Evolutionary conservation across 495 filamentous ascomycete species (phyloP).

Genomic region (Letharia columbiana): DNA sequence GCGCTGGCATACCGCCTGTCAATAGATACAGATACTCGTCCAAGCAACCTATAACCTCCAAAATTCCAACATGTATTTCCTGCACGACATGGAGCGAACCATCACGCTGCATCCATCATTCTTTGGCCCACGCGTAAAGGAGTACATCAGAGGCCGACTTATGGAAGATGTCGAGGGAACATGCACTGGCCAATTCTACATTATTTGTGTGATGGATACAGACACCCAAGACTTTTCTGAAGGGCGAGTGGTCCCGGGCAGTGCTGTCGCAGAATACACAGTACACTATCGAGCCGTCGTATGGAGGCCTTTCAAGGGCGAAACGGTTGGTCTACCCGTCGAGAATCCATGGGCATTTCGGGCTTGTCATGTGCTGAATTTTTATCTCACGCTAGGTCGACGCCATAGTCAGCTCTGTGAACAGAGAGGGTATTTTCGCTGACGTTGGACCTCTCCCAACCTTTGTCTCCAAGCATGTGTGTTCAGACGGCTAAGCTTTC

Average conservation of each 20-base stretch:
- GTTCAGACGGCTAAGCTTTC: conserved; percentile 29
- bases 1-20: background rate
- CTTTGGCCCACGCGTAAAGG: conserved; percentile 83
- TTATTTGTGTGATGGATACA: conserved; percentile 95
- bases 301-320: conserved; percentile 93
- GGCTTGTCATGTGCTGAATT: conserved; percentile 8
- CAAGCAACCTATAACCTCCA: background rate
- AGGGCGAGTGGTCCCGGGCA: conserved; percentile 82
- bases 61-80: conserved; percentile 74
- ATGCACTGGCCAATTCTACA: conserved; percentile 85
- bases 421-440: conserved; percentile 86
- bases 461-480: conserved; percentile 81
- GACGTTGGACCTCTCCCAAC: conserved; percentile 79
- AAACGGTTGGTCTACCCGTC: conserved; percentile 61
- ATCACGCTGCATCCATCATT: conserved; percentile 94
- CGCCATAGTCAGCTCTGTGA: conserved; percentile 80
- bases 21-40: conserved; percentile 11
- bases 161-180: conserved; percentile 89
- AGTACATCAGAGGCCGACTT: conserved; percentile 76
- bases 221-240: conserved; percentile 88
- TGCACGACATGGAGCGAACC: conserved; percentile 85
- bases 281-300: conserved; percentile 92
- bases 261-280: conserved; percentile 85
- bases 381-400: conserved; percentile 58
- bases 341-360: background rate